Conservation (phyloP, 83 land plant genomes). For the Isoetes engelmannii region DNA sequence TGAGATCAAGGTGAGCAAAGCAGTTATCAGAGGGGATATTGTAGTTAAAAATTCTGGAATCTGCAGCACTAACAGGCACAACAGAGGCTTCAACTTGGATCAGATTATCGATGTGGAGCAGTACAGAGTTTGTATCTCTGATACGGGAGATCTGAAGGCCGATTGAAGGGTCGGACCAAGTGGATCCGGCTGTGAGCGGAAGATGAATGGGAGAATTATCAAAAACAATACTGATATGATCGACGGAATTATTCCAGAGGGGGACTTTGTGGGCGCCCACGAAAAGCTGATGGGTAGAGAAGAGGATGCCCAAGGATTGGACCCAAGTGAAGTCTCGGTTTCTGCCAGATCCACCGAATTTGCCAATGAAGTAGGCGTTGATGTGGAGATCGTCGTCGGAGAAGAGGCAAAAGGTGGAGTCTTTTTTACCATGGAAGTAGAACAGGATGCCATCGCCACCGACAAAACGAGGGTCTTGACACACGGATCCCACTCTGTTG, state of each 20-base stretch:
- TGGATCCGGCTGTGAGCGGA: constrained; percentile 23
- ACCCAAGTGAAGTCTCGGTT: constrained; percentile 44
- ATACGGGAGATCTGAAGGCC: constrained; percentile 40
- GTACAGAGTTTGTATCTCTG: constrained; percentile 30
- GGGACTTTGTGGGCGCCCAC: constrained; percentile 37
- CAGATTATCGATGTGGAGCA: constrained; percentile 22
- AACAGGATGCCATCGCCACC: constrained; percentile 42
- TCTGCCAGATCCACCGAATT: constrained; percentile 25
- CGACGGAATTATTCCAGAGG: constrained; percentile 39
- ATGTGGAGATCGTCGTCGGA: constrained; percentile 31
- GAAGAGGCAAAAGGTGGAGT: constrained; percentile 26
- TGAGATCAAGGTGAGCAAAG: constrained; percentile 64
- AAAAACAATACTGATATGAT: constrained; percentile 35
- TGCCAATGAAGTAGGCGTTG: constrained; percentile 42
- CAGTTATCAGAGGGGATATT: constrained; percentile 45
- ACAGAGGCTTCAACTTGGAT: constrained; percentile 33
- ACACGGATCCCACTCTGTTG: constrained; percentile 31
- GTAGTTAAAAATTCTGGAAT: constrained; percentile 47
- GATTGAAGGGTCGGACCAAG: constrained; percentile 27
- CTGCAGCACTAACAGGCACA: constrained; percentile 47
- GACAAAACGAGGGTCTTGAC: constrained; percentile 42
- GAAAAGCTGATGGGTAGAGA: constrained; percentile 40
- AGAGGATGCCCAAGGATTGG: constrained; percentile 41
- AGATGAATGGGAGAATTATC: constrained; percentile 31
- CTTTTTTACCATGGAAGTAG: constrained; percentile 35